Evolutionary conservation across 192 early-diverging fungal species (phyloP), one percentile per base, ranked within the genome.

Genomic region (Jimgerdemannia flammicorona): DNA sequence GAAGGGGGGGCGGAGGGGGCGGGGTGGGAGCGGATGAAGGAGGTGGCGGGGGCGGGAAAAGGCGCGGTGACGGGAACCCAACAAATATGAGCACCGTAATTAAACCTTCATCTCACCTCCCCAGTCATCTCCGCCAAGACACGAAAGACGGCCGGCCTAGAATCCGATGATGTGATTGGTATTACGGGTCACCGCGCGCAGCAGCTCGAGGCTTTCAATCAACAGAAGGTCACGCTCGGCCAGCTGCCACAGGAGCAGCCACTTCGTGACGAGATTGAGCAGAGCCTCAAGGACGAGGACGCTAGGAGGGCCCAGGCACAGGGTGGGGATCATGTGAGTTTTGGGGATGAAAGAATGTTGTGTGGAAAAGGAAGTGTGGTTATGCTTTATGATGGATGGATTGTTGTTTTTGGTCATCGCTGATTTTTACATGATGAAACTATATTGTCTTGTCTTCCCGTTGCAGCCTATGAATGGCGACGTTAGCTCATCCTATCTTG

Each of bases 181-280:
- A 90, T 94, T 70, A 86, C 87, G 19, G 93, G 93, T 3, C 91
- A 92, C 75, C 83, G 87, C 59, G 77, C 91, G 67, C 87, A 88
- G 69, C 90, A 94, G 70, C 75, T 97, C 67, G 90, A 92, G 18
- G 84, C 85, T 43, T 95, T 96, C 71, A 97, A 98, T 83, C 85
- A 90, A 73, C 94, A 96, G 75, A 85, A 84, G 3, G 79, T 98
- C 10, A 77, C 87, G 70, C 82, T 99, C 67, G 96, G 94, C 1
- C 75, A 79, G n/a, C 75, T 88, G 67, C 94, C 93, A 3, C 76
- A 88, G 17, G 95, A 98, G 76, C 75, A 89, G 3, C 81, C 81
- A 68, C 89, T 97, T 70, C 85, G 89, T 59, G 89, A 90, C 29
- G 96, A 99, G 76, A 81, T 96, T 0, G 97, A 98, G 74, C 90